A percentile compares a stretch with the other conserved stretches of the same genome.
Conservation (phyloP, 129 eudicot genomes). For the Rutidosis leptorrhynchoides region DNA sequence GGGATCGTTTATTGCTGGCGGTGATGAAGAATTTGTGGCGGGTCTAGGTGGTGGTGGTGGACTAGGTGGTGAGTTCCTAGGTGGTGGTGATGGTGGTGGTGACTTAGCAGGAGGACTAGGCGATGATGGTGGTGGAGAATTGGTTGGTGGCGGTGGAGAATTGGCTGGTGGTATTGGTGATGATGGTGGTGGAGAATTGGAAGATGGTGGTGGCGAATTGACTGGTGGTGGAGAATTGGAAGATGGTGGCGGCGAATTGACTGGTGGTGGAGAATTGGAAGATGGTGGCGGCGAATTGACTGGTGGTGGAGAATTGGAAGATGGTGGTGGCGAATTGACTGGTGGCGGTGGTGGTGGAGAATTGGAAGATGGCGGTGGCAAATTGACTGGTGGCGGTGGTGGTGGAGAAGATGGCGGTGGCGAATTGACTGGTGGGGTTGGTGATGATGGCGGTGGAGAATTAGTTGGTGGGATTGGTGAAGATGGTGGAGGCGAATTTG, state of each 20-base stretch:
- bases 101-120: constrained; percentile 32
- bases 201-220: constrained; percentile 1
- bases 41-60: constrained; percentile 18
- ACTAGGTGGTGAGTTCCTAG: constrained; percentile 19
- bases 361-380: constrained; percentile 34
- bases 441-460: constrained; percentile 40
- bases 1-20: background rate
- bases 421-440: constrained; percentile 28
- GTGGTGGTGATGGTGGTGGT: constrained; percentile 39
- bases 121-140: constrained; percentile 32
- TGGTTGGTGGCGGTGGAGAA: constrained; percentile 26
- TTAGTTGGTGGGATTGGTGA: constrained; percentile 31
- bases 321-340: constrained; percentile 19
- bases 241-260: constrained; percentile 13
- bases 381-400: constrained; percentile 25
- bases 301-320: constrained; percentile 29
- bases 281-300: constrained; percentile 35
- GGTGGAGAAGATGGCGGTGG: constrained; percentile 28
- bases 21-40: constrained; percentile 28
- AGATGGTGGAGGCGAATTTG: too few species aligned
- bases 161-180: constrained; percentile 15
- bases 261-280: constrained; percentile 22
- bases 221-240: constrained; percentile 24
- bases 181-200: constrained; percentile 35
- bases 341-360: constrained; percentile 45